Percentiles rank a stretch among this genome's conserved stretches.
Evolutionary conservation across 2,329 filamentous ascomycete species (phyloP).

Genomic region (Alternaria brassicicola): DNA sequence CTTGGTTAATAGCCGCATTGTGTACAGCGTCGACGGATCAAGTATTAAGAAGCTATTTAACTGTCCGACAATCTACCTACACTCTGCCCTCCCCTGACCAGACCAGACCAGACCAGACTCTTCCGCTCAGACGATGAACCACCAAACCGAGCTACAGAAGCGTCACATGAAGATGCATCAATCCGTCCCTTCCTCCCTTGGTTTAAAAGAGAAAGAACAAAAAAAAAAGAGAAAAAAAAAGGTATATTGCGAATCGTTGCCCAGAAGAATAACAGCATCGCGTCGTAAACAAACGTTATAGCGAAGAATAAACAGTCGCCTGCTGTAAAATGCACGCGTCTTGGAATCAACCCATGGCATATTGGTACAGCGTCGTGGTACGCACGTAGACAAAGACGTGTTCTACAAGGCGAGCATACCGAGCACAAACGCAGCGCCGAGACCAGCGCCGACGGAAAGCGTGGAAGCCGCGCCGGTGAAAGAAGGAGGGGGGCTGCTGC

Average conservation of each 20-base stretch:
- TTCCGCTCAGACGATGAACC: background rate
- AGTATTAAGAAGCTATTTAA: slow-evolving; percentile 9
- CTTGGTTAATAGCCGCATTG: background rate
- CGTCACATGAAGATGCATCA: slow-evolving; percentile 5
- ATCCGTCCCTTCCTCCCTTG: slow-evolving; percentile 7
- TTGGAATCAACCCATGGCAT: background rate
- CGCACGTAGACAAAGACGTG: background rate
- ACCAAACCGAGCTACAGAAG: slow-evolving; percentile 15
- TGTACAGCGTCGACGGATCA: slow-evolving; percentile 1
- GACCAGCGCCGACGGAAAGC: slow-evolving; percentile 45
- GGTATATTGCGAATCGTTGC: slow-evolving; percentile 26
- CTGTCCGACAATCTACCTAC: slow-evolving; percentile 4
- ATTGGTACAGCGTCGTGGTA: background rate
- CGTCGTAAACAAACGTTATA: slow-evolving; percentile 40
- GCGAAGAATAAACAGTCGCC: background rate
- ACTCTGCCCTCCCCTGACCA: background rate
- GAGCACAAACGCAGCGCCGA: slow-evolving; percentile 51
- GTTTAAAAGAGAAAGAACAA: too few species aligned
- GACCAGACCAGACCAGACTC: too few species aligned
- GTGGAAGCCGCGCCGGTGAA: slow-evolving; percentile 41
- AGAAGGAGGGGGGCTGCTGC: slow-evolving; percentile 7
- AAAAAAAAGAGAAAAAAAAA: slow-evolving; percentile 11
- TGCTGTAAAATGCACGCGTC: slow-evolving; percentile 2
- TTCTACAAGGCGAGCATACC: slow-evolving; percentile 52
- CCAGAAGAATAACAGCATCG: slow-evolving; percentile 40